Percentiles rank a stretch among this genome's conserved stretches.
Evolutionary conservation across 2,329 filamentous ascomycete genomes (phyloP).

Genomic region (Claviceps maximensis): DNA sequence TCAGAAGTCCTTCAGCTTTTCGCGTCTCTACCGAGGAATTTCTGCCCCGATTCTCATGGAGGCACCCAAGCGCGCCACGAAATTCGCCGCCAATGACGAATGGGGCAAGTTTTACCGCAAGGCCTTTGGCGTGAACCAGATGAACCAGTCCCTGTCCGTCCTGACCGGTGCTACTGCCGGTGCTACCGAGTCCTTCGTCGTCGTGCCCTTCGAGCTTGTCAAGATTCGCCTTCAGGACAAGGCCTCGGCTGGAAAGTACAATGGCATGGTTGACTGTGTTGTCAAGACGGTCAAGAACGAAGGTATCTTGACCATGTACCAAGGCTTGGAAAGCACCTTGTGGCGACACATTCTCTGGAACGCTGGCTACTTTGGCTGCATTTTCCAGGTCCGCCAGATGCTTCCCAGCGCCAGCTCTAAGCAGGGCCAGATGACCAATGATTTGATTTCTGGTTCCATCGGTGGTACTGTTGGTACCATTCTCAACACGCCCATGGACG

Average conservation of each 20-base stretch:
- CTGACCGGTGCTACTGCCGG: constrained; percentile 90
- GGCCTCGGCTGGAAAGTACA: constrained; percentile 80
- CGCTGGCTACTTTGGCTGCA: constrained; percentile 92
- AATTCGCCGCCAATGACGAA: constrained; percentile 97
- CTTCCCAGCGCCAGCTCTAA: constrained; percentile 74
- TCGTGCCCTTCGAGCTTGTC: constrained; percentile 95
- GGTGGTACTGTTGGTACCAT: constrained; percentile 85
- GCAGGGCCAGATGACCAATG: constrained; percentile 68
- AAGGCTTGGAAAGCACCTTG: constrained; percentile 89
- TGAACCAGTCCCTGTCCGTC: constrained; percentile 83
- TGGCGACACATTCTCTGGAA: constrained; percentile 92
- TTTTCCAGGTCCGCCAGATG: constrained; percentile 86
- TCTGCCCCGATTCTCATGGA: constrained; percentile 95
- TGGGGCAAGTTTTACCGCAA: constrained; percentile 94
- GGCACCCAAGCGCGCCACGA: constrained; percentile 84
- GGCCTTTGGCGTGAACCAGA: constrained; percentile 69
- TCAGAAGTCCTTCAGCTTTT: constrained; percentile 42
- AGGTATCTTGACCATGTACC: constrained; percentile 81
- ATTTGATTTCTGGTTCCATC: constrained; percentile 72
- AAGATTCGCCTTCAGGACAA: constrained; percentile 97
- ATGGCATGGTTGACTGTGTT: constrained; percentile 67
- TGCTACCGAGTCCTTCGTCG: constrained; percentile 90
- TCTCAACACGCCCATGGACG: constrained; percentile 90
- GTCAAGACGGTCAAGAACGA: constrained; percentile 72
- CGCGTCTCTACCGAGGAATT: constrained; percentile 90